Evolutionary conservation across 75 land plant genomes (phyloP), one percentile per base, ranked within the genome.

Genomic region (Picea glauca): DNA sequence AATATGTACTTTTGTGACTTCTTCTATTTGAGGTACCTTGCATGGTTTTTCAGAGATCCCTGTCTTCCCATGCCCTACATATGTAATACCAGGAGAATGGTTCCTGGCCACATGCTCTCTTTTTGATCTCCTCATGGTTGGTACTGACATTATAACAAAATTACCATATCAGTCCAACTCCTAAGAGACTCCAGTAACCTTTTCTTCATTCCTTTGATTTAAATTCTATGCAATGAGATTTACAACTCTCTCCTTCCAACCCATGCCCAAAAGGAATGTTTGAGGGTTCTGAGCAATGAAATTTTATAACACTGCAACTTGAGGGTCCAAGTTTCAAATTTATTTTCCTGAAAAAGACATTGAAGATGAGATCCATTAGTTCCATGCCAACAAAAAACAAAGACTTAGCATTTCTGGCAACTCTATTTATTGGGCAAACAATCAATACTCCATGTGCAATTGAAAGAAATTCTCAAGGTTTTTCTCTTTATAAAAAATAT

Each of bases 41-140:
- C 3, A 18, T 40, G 7, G 72, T 20, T n/a, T 68, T 68, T 68
- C 72, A 68, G 38, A 17, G 43, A 43, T n/a, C 73, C 50, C 54
- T 40, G 23, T 21, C 73, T 70, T 70, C 73, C 73, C 73, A 20
- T 70, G 12, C n/a, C 54, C 50, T 8, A 7, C 73, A 43, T 70
- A 0, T 70, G 54, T 20, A 70, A 35, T 43, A 70, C 73, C 73
- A 70, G 73, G 43, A 70, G 73, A 70, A 40, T 17, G 50, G 14
- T n/a, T 70, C 54, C 73, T 70, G 54, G 73, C 73, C 38, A 43
- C 73, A 70, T 40, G 54, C 21, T 70, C 73, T 3, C 73, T 43
- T 40, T 40, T 70, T 40, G 73, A 70, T 70, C 73, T 70, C 73
- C 73, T 70, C 43, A 70, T 38, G n/a, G 38, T 70, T 70, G 73